Base-by-base conservation (phyloP, 2,329 filamentous ascomycete genomes). In the Aspergillus nomiae region DNA sequence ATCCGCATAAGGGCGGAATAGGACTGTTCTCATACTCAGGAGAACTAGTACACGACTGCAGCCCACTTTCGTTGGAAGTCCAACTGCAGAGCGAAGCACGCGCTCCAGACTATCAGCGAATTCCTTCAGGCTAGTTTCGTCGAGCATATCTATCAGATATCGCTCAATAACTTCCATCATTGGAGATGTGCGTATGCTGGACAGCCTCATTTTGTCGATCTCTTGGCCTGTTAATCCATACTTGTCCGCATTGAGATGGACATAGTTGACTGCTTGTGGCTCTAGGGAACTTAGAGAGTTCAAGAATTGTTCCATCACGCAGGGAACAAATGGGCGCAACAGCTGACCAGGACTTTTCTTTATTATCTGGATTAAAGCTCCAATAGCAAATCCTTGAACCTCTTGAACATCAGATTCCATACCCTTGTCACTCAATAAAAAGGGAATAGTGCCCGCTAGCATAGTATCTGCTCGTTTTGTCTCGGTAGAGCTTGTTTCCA, bases 81-180 rank as follows among this genome's bases (percentile, higher is more conserved):
- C 94, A 43, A 99, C 89, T 1, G 94, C 92, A 30, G 86, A 89
- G 74, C 94, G 95, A 78, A 98, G 92, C 0, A 91, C 89, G 34
- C 86, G 85, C 74, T 95, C 90, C 0, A 99, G 84, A 51, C 83
- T 86, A 2, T 89, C 88, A 41, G 89, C 88, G 11, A 97, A 83
- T 24, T 88, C 84, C 53, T 85, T 84, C 87, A 97, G 94, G n/a
- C 90, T 89, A 5, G 83, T 80, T 8, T 88, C 89, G 72, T 98
- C 92, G 1, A 96, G 84, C 58, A 92, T 88, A 63, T 97, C 92
- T 36, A 99, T 86, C 58, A 80, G 67, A 71, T 92, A 92, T 67
- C 94, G 87, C 70, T 97, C 92, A 61, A 98, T 92, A 1, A 93
- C 93, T 76, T 97, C 94, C 72, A 94, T 96, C 67, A 99, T 89